These are phyloP conservation scores for Elsinoe necatrix DNA, from an alignment of 2,329 filamentous ascomycete species.

Conservation along the genomic window DNA sequence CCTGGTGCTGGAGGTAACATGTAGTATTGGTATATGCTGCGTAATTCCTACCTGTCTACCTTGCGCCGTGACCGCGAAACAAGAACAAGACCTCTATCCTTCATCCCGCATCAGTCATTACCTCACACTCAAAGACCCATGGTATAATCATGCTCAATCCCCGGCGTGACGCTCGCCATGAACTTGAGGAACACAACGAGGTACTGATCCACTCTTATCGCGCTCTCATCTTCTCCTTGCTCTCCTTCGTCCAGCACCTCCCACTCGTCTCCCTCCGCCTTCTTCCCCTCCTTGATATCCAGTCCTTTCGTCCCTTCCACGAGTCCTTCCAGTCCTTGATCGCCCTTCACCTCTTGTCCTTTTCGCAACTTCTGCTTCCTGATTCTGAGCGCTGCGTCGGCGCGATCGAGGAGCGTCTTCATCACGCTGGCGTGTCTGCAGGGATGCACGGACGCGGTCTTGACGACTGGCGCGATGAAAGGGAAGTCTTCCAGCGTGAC, in stretches of 20 bases:
- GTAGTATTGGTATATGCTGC: too few relatives aligned
- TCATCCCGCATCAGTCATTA: background rate
- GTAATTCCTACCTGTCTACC: too few relatives aligned
- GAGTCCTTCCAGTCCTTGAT: constrained; percentile 70
- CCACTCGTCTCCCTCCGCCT: constrained; percentile 51
- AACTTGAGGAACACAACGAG: constrained; percentile 81
- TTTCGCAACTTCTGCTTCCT: constrained; percentile 69
- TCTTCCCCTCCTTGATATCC: constrained; percentile 50
- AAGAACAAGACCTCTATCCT: background rate
- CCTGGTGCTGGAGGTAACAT: too few relatives aligned
- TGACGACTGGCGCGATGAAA: constrained; percentile 82
- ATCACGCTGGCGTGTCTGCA: constrained; percentile 97
- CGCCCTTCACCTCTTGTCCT: constrained; percentile 40
- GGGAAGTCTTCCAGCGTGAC: constrained; percentile 97
- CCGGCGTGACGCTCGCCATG: constrained; percentile 69
- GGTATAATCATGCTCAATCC: constrained; percentile 96
- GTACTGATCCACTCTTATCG: constrained; percentile 82
- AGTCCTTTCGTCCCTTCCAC: constrained; percentile 61
- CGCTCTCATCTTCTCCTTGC: constrained; percentile 63
- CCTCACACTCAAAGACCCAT: constrained; percentile 66
- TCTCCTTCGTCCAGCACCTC: constrained; percentile 48
- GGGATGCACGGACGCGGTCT: constrained; percentile 94
- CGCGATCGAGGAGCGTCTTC: constrained; percentile 93
- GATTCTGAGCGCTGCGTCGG: constrained; percentile 84
- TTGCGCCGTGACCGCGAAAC: background rate